Conservation (phyloP, 106 monocot genomes). For the Agapanthus africanus region DNA sequence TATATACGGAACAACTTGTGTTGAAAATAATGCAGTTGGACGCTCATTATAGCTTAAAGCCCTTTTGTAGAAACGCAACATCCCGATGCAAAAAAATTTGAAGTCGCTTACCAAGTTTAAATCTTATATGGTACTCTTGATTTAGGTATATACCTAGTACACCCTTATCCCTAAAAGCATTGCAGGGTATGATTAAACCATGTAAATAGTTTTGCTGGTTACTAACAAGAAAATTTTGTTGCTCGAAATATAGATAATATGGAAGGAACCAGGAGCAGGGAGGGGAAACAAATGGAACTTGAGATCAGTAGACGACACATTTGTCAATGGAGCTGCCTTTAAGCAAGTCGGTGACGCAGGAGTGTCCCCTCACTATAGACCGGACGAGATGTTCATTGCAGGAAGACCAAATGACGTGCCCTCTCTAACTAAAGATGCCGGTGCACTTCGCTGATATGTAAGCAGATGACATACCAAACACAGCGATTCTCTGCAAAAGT, state of each 20-base stretch:
- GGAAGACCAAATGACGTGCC: conserved; percentile 17
- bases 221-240: too few relatives aligned
- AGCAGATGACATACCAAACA: too few relatives aligned
- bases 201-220: too few relatives aligned
- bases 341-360: conserved; percentile 21
- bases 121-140: not conserved
- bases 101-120: too few relatives aligned
- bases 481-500: too few relatives aligned
- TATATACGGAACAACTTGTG: not conserved
- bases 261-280: conserved; percentile 11
- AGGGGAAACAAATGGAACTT: conserved; percentile 27
- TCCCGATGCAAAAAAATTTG: too few relatives aligned
- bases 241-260: conserved; percentile 23
- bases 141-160: too few relatives aligned
- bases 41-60: not conserved
- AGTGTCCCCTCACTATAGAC: conserved; percentile 29
- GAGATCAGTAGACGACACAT: conserved; percentile 53
- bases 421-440: conserved; percentile 42
- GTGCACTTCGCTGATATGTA: conserved; percentile 38
- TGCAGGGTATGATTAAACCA: not conserved
- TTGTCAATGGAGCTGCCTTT: conserved; percentile 69
- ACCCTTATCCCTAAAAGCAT: not conserved
- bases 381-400: conserved; percentile 36
- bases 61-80: too few relatives aligned
- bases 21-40: not conserved